Percentiles rank a stretch among this genome's conserved stretches.
Evolutionary conservation across 305 asterid species (phyloP).

Genomic region (Lippia alba): DNA sequence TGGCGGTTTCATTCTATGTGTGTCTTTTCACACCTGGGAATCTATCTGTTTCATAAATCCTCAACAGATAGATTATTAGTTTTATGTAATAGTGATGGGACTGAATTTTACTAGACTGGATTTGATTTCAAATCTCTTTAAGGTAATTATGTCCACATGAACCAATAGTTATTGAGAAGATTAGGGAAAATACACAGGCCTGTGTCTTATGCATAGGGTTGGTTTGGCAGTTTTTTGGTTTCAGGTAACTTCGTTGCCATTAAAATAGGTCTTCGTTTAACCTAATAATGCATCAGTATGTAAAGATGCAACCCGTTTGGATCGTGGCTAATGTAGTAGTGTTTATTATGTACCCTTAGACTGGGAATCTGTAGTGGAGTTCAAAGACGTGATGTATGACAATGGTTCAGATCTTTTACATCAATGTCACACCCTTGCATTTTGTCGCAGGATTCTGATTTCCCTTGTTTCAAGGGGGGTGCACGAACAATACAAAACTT

Average conservation of each 20-base stretch:
- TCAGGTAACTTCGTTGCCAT: slow-evolving; percentile 15
- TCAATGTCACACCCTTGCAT: slow-evolving; percentile 28
- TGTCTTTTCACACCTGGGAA: background rate
- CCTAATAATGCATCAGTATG: background rate
- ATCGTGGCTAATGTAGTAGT: too few relatives aligned
- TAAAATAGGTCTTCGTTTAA: background rate
- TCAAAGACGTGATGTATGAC: slow-evolving; percentile 1
- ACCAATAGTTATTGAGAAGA: background rate
- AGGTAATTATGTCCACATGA: background rate
- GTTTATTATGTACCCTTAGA: slow-evolving; percentile 1
- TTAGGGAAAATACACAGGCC: background rate
- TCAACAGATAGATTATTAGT: background rate
- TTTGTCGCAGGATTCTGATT: slow-evolving; percentile 81
- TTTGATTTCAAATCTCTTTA: background rate
- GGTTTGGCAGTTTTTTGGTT: background rate
- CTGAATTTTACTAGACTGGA: too few relatives aligned
- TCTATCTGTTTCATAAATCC: too few relatives aligned
- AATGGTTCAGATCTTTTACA: slow-evolving; percentile 11
- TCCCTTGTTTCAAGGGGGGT: slow-evolving; percentile 97
- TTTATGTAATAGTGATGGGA: background rate
- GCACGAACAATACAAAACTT: slow-evolving; percentile 92
- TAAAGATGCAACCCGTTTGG: too few relatives aligned
- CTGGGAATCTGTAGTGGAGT: slow-evolving; percentile 2
- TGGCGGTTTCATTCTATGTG: too few relatives aligned
- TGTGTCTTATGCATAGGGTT: background rate